Conservation (phyloP, 768 basidiomycete genomes). For the Cystofilobasidium macerans region DNA sequence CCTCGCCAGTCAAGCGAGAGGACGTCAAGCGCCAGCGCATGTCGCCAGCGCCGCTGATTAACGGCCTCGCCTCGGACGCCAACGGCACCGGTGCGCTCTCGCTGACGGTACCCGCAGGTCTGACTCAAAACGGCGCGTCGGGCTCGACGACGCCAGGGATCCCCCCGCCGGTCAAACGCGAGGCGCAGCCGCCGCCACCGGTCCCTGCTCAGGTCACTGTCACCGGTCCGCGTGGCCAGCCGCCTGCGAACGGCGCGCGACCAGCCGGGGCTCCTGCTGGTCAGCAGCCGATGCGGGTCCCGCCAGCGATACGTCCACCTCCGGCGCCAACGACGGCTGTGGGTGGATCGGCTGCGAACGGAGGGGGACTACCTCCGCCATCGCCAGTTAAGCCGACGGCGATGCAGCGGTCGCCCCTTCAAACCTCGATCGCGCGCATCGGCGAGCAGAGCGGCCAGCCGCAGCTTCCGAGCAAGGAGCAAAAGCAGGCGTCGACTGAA, state of each 20-base stretch:
- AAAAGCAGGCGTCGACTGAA: slow-evolving; percentile 6
- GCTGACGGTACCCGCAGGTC: not conserved
- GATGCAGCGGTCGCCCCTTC: not conserved
- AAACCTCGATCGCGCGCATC: no score
- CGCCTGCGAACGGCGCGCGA: not conserved
- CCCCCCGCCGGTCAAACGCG: not conserved
- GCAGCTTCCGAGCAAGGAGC: not conserved
- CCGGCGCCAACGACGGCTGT: not conserved
- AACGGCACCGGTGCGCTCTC: not conserved
- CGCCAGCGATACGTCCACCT: not conserved
- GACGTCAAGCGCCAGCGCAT: not conserved
- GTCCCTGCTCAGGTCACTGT: not conserved
- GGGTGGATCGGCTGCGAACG: no score
- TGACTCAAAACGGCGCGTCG: no score
- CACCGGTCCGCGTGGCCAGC: not conserved
- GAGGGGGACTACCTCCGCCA: not conserved
- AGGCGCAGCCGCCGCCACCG: not conserved
- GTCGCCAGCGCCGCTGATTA: not conserved
- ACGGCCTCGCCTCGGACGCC: no score
- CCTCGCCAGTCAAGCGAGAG: not conserved
- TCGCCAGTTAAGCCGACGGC: not conserved
- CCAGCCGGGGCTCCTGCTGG: not conserved
- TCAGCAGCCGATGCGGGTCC: not conserved
- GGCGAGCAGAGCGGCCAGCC: not conserved
- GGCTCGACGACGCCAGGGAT: not conserved